Evolutionary conservation across 169 alveolate species (phyloP), one percentile per base, ranked within the genome.

Genomic region (Plasmodium knowlesi): DNA sequence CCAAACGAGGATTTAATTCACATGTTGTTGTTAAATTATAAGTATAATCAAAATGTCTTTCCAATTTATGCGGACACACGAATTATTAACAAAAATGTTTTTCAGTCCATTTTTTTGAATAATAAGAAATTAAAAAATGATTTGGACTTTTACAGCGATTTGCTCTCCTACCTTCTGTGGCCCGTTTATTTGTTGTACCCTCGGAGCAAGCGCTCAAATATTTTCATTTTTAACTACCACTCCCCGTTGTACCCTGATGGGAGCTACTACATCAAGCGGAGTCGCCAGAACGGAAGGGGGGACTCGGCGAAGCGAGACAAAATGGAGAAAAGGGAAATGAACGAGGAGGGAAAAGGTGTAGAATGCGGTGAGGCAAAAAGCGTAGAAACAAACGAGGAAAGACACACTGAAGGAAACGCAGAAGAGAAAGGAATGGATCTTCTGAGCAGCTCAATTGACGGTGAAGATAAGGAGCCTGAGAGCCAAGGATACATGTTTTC

Each of bases 221-320:
- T 88, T 34, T 88, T 73, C 57, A 61, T 88, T 54, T 39, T 88
- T 79, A 78, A 88, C 82, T 88, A 88, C 28, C 82, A 79, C 82
- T 43, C 94, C 22, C 94, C 94, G 22, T 14, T 88, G 50, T 88
- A 79, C 34, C 94, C 94, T 1, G 89, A 79, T 79, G 82, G 78
- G 22, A 76, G 28, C 22, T 88, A 73, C 82, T 88, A 88, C 41
- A 46, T 72, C 34, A 71, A 79, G 25, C 53, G 22, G 14, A 14
- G 72, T 43, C 81, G 28, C 30, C 79, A 54, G 46, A 54, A 57
- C 14, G 90, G 25, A 28, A 57, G 41, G 37, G n/a, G 37, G 32
- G 25, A 82, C 25, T 12, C 54, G 71, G 22, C 37, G 72, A 54
- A 2, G 67, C 32, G 41, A 67, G 39, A 19, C 28, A 76, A 50